phyloP scores from a whole-genome alignment of 1,139 yeast genomes.

The Schwanniomyces etchellsii region DNA sequence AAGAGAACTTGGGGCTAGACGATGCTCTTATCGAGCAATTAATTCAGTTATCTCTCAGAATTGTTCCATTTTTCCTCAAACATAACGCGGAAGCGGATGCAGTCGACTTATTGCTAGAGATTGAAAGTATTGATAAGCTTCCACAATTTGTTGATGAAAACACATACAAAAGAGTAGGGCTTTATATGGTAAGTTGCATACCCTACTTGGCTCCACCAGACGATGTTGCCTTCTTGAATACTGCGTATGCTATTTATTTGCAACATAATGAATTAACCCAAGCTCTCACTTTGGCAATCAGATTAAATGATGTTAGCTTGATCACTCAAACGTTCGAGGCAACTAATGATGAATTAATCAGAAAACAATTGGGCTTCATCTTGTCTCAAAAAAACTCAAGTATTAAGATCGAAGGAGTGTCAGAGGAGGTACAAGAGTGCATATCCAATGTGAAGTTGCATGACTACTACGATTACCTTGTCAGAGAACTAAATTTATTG shows the following conservation, averaged over 20 bases:
- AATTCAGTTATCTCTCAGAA: slow-evolving; percentile 61
- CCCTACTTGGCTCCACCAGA: slow-evolving; percentile 95
- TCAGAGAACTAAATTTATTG: slow-evolving; percentile 79
- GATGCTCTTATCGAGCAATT: slow-evolving; percentile 42
- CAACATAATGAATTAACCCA: slow-evolving; percentile 79
- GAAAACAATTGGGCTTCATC: slow-evolving; percentile 87
- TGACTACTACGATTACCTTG: slow-evolving; percentile 74
- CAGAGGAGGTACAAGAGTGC: slow-evolving; percentile 79
- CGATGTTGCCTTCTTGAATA: slow-evolving; percentile 76
- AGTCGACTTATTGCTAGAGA: slow-evolving; percentile 83
- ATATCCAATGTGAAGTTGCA: slow-evolving; percentile 75
- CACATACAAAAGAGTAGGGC: slow-evolving; percentile 84
- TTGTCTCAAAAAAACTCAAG: slow-evolving; percentile 84
- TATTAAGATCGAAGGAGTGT: slow-evolving; percentile 56
- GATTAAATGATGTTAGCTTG: slow-evolving; percentile 76
- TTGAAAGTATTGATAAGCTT: slow-evolving; percentile 79
- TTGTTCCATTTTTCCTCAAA: slow-evolving; percentile 84
- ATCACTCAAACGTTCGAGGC: slow-evolving; percentile 74
- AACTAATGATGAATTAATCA: slow-evolving; percentile 65
- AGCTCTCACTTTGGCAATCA: slow-evolving; percentile 84
- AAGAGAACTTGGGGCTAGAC: slow-evolving; percentile 55
- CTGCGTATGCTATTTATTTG: slow-evolving; percentile 86
- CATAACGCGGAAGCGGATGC: slow-evolving; percentile 99
- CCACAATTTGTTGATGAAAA: slow-evolving; percentile 80
- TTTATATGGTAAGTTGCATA: slow-evolving; percentile 92